Evolutionary conservation across 2,329 filamentous ascomycete genomes (phyloP), one percentile per base, ranked within the genome.

Genomic region (Didymosphaeria variabile): DNA sequence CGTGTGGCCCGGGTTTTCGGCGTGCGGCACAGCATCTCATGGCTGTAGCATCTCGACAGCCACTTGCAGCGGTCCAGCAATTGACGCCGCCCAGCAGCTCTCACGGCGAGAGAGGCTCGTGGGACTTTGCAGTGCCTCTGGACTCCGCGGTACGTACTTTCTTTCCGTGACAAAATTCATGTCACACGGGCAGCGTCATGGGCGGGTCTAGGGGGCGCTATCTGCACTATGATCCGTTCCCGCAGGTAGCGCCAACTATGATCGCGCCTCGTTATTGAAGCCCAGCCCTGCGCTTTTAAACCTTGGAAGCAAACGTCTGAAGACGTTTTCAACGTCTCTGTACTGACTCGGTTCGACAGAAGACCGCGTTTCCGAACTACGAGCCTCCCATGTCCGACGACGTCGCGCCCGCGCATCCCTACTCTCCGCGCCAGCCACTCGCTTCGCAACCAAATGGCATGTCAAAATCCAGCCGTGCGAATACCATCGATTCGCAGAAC

Each of bases 51-150:
- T 73, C 75, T 29, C 67, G 71, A 57, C 75, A 73, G 60, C 64
- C 68, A n/a, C 64, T 66, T 63, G 66, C 67, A 55, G 63, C 68
- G 42, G 61, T 69, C 52, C 71, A 74, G 60, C 77, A 78, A 63
- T 69, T 79, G 60, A 79, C 77, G 13, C 77, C 78, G 53, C 78
- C 78, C 36, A 77, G 72, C 63, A 79, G 77, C 62, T 75, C 77
- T 13, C 77, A 80, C 72, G 77, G 77, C 62, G 74, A 66, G 49
- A 63, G 73, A 58, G 72, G 69, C 60, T 69, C 71, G 53, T 79
- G 78, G 77, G 76, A 79, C 52, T 75, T 75, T 63, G 77, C 78
- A 45, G 78, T 79, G 51, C 77, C 78, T 59, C 55, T 79, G 50
- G 70, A 73, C 60, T 63, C 73, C 53, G 63, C 71, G 70, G 78